phyloP scores from a whole-genome alignment of 2,329 filamentous ascomycete species.

The Hypoxylon sp. region DNA sequence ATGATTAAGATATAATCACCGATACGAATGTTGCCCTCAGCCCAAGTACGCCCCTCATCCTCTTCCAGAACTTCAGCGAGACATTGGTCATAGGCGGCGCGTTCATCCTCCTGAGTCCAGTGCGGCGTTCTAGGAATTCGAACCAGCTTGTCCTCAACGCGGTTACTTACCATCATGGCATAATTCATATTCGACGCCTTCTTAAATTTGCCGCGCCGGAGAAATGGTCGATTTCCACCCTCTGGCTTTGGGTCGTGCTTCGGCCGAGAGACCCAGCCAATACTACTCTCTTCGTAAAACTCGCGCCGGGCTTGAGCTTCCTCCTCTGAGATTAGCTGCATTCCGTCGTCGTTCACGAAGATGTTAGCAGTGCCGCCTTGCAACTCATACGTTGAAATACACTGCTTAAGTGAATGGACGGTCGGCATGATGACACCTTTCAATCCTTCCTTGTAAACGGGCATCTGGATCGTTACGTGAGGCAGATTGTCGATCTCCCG shows the following conservation, averaged over 20 bases:
- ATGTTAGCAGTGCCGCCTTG: slow-evolving; percentile 78
- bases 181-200: slow-evolving; percentile 84
- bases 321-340: slow-evolving; percentile 71
- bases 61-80: slow-evolving; percentile 77
- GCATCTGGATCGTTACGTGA: slow-evolving; percentile 66
- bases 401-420: slow-evolving; percentile 68
- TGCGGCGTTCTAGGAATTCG: slow-evolving; percentile 68
- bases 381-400: slow-evolving; percentile 72
- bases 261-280: slow-evolving; percentile 70
- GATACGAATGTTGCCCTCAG: slow-evolving; percentile 87
- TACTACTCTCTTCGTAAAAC: slow-evolving; percentile 71
- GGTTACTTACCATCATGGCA: slow-evolving; percentile 76
- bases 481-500: slow-evolving; percentile 61
- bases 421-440: slow-evolving; percentile 69
- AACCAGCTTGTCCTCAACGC: slow-evolving; percentile 78
- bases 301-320: slow-evolving; percentile 65
- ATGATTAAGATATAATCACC: slow-evolving; percentile 87
- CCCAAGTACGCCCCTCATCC: slow-evolving; percentile 78
- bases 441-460: slow-evolving; percentile 66
- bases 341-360: slow-evolving; percentile 78
- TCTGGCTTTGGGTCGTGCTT: slow-evolving; percentile 67
- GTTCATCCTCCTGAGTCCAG: slow-evolving; percentile 80
- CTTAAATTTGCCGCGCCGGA: slow-evolving; percentile 77
- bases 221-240: slow-evolving; percentile 65
- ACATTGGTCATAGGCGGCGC: slow-evolving; percentile 74